Percentiles rank a stretch among this genome's conserved stretches.
Evolutionary conservation across 1,284 basidiomycete genomes (phyloP).

Genomic region (Cutaneotrichosporon arboriforme): DNA sequence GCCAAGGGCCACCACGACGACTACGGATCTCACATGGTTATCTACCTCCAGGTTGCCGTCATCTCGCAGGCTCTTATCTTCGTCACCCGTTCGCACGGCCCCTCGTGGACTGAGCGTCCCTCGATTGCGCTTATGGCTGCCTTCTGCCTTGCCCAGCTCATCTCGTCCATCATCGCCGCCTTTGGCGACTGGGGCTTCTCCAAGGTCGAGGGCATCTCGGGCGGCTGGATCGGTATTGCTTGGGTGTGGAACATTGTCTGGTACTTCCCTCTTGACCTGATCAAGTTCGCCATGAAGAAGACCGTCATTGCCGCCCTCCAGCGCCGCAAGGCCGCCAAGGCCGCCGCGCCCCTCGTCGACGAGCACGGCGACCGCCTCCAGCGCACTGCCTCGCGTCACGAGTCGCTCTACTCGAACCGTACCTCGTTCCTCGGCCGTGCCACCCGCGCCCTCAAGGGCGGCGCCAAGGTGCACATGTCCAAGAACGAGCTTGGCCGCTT

Average conservation of each 20-base stretch:
- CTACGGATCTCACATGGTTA: constrained; percentile 54
- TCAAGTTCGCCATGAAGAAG: constrained; percentile 94
- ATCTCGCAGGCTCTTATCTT: constrained; percentile 98
- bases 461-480: constrained; percentile 48
- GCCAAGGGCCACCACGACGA: constrained; percentile 34
- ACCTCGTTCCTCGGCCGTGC: constrained; percentile 44
- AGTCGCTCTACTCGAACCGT: constrained; percentile 70
- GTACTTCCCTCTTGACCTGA: constrained; percentile 89
- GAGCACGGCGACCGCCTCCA: constrained; percentile 68
- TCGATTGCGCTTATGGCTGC: constrained; percentile 81
- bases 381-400: constrained; percentile 84
- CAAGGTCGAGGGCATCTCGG: constrained; percentile 66
- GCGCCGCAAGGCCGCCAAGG: constrained; percentile 57
- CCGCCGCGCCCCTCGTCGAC: constrained; percentile 50
- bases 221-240: constrained; percentile 93
- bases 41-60: constrained; percentile 83
- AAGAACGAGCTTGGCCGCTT: constrained; percentile 50
- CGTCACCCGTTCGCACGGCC: constrained; percentile 90
- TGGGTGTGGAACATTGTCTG: constrained; percentile 96
- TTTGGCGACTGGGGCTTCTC: constrained; percentile 92
- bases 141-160: constrained; percentile 86
- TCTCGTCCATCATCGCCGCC: constrained; percentile 90
- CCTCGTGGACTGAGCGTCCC: constrained; percentile 98
- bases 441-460: constrained; percentile 41
- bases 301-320: constrained; percentile 81